Evolutionary conservation across 139 green algal genomes (phyloP), one percentile per base, ranked within the genome.

Genomic region (Auxenochlorella protothecoides): DNA sequence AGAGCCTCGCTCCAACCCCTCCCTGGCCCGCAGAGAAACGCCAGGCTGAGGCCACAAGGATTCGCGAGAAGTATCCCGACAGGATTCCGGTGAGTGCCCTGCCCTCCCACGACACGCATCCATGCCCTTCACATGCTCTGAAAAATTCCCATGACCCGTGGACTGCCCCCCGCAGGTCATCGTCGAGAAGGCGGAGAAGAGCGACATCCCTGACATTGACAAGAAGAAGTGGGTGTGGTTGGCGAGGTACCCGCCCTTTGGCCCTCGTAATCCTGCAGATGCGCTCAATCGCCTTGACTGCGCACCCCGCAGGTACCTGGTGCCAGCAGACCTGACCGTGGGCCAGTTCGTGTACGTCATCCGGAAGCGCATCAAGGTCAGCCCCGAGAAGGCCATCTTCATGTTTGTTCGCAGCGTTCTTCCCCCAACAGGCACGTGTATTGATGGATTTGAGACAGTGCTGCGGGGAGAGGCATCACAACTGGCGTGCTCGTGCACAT

Each of bases 321-420:
- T 99, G 5, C 95, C 95, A 2, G 84, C 89, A 3, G 95, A 99
- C 80, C 76, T 99, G 5, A 98, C 92, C 3, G 92, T 98, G 3
- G 95, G 95, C 6, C 95, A 99, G 80, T 99, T 99, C 79, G 94
- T 98, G 57, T 99, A 98, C 76, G 95, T 99, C 56, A 99, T 99
- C 74, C 89, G 95, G 53, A 97, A 97, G 82, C 84, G 95, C 57
- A 98, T 99, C 82, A 93, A 93, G 78, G 87, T 99, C 15, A 90
- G 74, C 64, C 87, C 93, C 0, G 93, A 99, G 83, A 94, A 97
- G 82, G 95, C 95, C 13, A 97, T 99, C 73, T 99, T 99, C 82
- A 96, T 99, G 68, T 99, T 99, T 82, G 93, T 99, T 4, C 88
- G 93, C 76, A 97, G 97, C 78, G 84, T 96, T 44, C 76, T 99